Base-by-base conservation (phyloP, 164 flowering plant genomes). In the Liriodendron chinense region DNA sequence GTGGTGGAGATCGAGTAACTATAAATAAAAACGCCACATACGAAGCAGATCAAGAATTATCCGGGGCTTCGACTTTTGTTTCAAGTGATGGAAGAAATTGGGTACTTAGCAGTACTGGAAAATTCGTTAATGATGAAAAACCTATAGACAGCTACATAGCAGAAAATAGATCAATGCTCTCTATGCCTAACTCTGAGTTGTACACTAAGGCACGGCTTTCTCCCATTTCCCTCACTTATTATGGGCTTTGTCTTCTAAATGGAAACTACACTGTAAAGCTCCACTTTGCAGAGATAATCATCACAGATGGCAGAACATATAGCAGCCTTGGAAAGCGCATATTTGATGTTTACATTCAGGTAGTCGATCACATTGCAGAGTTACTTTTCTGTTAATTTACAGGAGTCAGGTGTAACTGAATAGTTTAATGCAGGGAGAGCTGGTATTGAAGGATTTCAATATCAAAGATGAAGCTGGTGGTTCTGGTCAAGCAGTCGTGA, bases 31-130 rank as follows among this genome's bases (percentile, higher is more conserved):
- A 47, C 59, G 73, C 70, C 0, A 74, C 26, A 26, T 93, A 85
- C 76, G 85, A 85, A 81, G 98, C 84, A 63, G 98, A 91, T 82
- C 72, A 47, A 24, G 63, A 18, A 22, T 75, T 57, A 48, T 90
- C 87, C 63, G 91, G 89, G 43, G 24, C 86, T 49, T 87, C 94
- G 34, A 84, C 68, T 63, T 86, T 74, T 75, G 82, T 70, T 53
- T 63, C 8, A 26, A 74, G 72, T 77, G 20, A 13, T 25, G 68
- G 76, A 72, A 16, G 48, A 73, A 69, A 47, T 87, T 92, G 98
- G 96, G 98, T 87, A 68, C 80, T 84, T 47, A 91, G 93, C 73
- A 90, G 88, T 85, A 88, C 92, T 9, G 97, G 98, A 7, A 86
- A 85, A 77, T 92, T 88, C 83, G 76, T 90, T 92, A 97, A 90